Evolutionary conservation across 345 rosid genomes (phyloP), one percentile per base, ranked within the genome.

Genomic region (Moricandia arvensis): DNA sequence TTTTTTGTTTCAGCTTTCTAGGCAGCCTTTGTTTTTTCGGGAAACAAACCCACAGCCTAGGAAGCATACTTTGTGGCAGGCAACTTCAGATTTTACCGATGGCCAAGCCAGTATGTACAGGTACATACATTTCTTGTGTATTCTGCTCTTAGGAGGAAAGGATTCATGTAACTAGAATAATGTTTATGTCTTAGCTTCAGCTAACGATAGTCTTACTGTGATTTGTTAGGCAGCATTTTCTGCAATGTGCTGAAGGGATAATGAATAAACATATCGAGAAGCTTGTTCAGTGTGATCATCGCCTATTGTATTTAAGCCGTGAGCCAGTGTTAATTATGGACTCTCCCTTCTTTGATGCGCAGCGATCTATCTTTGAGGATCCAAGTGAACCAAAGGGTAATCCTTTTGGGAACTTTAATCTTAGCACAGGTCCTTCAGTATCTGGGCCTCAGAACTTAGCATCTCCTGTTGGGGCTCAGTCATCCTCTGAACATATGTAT

Each of bases 11-110:
- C 86, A 96, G 99, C 85, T 96, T 67, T 90, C 90, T 71, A 86
- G 99, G 73, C 98, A 84, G 87, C 99, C 99, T 21, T 89, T 91
- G 45, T 96, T 96, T 88, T 96, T 89, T 68, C 87, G 96, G 78
- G 98, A 93, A 86, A 96, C 98, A 69, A 93, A 96, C 77, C 99
- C 98, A 6, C 98, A 96, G 76, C 99, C 98, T 29, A 80, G 99
- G 69, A 96, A 93, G 75, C 99, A 96, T 79, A 96, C 99, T 35
- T 83, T 96, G 83, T 96, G 98, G 99, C 98, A 96, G 85, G 91
- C 99, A 10, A 89, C 99, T 0, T 85, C 97, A 18, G 99, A 96
- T 90, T 96, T 96, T 80, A 96, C 99, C 8, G 87, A 93, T 80
- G 99, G 98, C 15, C 98, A 93, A 77, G 99, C 99, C 18, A 93